These are phyloP conservation scores for Geosiphon pyriformis DNA, from an alignment of 192 early-diverging fungal species.

Conservation along the genomic window DNA sequence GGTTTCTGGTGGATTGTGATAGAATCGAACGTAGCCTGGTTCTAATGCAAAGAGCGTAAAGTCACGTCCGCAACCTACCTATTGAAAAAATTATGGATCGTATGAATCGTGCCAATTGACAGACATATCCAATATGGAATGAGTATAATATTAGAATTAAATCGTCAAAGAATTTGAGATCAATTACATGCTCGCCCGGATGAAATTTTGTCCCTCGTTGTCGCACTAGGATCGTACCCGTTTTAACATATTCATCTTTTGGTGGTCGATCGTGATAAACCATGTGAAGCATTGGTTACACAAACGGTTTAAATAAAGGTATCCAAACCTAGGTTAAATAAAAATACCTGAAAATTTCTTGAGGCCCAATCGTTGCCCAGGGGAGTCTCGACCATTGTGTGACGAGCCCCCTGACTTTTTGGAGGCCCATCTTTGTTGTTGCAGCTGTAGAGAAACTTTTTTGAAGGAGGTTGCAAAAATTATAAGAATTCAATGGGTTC, in stretches of 20 bases:
- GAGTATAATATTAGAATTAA: background rate
- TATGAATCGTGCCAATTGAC: no score
- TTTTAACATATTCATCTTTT: slow-evolving; percentile 58
- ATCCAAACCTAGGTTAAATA: no score
- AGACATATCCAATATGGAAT: no score
- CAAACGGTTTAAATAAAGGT: no score
- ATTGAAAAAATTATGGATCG: background rate
- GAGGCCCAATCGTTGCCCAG: slow-evolving; percentile 70
- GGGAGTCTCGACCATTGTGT: slow-evolving; percentile 72
- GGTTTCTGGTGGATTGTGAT: slow-evolving; percentile 54
- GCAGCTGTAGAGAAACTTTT: no score
- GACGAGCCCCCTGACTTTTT: slow-evolving; percentile 76
- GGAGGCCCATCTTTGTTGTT: slow-evolving; percentile 68
- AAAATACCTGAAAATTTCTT: slow-evolving; percentile 64
- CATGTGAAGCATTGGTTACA: no score
- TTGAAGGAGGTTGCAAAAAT: no score
- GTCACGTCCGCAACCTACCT: slow-evolving; percentile 70
- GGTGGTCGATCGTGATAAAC: no score
- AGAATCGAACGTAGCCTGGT: slow-evolving; percentile 72
- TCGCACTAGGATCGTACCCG: slow-evolving; percentile 77
- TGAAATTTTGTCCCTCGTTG: slow-evolving; percentile 76
- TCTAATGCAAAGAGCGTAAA: slow-evolving; percentile 69
- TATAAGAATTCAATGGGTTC: no score
- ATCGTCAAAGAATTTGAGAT: background rate
- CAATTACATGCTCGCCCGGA: slow-evolving; percentile 69